Conservation (phyloP, 2,329 filamentous ascomycete genomes). For the Penicillium crustosum region DNA sequence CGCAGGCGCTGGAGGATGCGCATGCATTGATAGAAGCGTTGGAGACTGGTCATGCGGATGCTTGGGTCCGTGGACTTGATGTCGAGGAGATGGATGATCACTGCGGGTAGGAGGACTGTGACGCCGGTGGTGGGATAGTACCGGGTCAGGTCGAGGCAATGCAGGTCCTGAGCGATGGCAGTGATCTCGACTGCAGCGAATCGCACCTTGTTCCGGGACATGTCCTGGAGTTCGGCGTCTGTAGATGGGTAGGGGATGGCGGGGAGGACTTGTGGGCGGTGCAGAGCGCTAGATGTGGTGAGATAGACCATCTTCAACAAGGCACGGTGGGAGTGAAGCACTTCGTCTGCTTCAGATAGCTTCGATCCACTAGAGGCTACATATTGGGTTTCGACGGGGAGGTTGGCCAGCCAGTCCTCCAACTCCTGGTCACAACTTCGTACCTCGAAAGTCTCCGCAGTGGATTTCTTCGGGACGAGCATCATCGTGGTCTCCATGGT, state of each 20-base stretch:
- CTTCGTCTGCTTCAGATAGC: slow-evolving; percentile 46
- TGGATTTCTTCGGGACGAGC: slow-evolving; percentile 83
- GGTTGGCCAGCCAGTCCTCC: slow-evolving; percentile 70
- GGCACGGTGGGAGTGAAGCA: slow-evolving; percentile 71
- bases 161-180: slow-evolving; percentile 74
- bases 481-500: slow-evolving; percentile 81
- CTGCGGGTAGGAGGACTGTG: slow-evolving; percentile 84
- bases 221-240: slow-evolving; percentile 72
- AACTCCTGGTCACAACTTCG: slow-evolving; percentile 76
- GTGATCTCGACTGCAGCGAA: slow-evolving; percentile 84
- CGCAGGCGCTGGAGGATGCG: slow-evolving; percentile 81
- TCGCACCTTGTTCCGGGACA: slow-evolving; percentile 78
- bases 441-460: slow-evolving; percentile 78
- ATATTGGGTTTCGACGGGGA: slow-evolving; percentile 74
- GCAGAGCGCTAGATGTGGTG: slow-evolving; percentile 85
- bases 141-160: slow-evolving; percentile 68
- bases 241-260: slow-evolving; percentile 59
- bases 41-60: slow-evolving; percentile 69
- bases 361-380: slow-evolving; percentile 60
- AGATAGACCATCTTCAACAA: slow-evolving; percentile 91
- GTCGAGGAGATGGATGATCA: slow-evolving; percentile 90
- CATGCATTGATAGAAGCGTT: slow-evolving; percentile 90
- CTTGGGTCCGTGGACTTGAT: slow-evolving; percentile 79
- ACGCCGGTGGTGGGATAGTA: slow-evolving; percentile 87
- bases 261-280: slow-evolving; percentile 86